Base-by-base conservation (phyloP, 208 protist genomes). In the Leishmania gerbilli region DNA sequence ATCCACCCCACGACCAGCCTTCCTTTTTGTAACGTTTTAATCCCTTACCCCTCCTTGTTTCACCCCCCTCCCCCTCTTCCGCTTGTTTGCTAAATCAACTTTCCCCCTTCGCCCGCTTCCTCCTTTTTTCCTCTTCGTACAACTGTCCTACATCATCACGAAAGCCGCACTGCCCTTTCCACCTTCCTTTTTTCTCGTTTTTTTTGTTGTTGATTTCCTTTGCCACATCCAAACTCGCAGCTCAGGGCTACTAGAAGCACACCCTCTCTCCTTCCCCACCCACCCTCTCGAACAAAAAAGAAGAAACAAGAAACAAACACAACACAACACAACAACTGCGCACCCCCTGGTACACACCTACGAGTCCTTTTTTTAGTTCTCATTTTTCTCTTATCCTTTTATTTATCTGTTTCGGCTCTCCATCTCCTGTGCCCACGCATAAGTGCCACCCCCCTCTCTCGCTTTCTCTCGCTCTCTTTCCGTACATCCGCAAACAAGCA, bases 11-110 rank as follows among this genome's bases (percentile, higher is more conserved):
- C 37, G 67, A 56, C 68, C 56, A 51, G 37, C 11, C 42, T 82
- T 79, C 82, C 42, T n/a, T 71, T 49, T 71, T 45, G 45, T 49
- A 45, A 34, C 74, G 49, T 34, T 82, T 72, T 67, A 15, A 31
- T 21, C 60, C 31, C 62, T 84, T 60, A 11, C 31, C 68, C 68
- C 5, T 45, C 49, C 53, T 13, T 31, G 42, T 45, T n/a, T 53
- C 31, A 17, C 49, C 49, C 49, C 27, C 24, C 42, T 3, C 49
- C 49, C 49, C n/a, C 27, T 67, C 62, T 27, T 13, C 27, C 13
- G 13, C 1, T 71, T 47, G 2, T 47, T 69, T 34, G 13, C 64
- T 45, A 21, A n/a, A 49, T 42, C 40, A 47, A 47, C 34, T 71
- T n/a, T 4, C 24, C 40, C 31, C 67, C 67, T 47, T 24, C 64